Percentiles rank a stretch among this genome's conserved stretches.
Conservation (phyloP, 1,284 basidiomycete genomes). For the Clitocybe nebularis region DNA sequence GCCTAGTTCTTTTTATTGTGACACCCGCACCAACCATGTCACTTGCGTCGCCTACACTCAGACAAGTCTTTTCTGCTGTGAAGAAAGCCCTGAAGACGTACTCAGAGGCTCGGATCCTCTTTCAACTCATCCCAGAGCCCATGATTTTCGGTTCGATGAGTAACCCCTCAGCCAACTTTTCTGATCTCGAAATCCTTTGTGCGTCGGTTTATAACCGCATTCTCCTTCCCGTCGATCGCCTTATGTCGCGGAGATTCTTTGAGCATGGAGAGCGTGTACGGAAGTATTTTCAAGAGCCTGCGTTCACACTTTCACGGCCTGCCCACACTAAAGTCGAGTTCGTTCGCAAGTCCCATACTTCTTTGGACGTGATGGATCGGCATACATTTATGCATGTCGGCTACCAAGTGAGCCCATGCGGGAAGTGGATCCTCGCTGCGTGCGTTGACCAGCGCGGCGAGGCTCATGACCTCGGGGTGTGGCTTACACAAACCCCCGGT, state of each 20-base stretch:
- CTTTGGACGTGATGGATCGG: slow-evolving; percentile 66
- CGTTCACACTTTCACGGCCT: slow-evolving; percentile 58
- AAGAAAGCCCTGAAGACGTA: slow-evolving; percentile 49
- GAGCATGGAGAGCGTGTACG: slow-evolving; percentile 36
- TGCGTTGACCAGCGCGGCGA: slow-evolving; percentile 77
- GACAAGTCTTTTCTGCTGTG: slow-evolving; percentile 60
- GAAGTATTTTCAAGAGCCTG: slow-evolving; percentile 57
- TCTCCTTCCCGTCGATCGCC: slow-evolving; percentile 52
- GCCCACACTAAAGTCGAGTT: slow-evolving; percentile 40
- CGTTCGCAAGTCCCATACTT: slow-evolving; percentile 34
- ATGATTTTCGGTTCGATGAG: slow-evolving; percentile 41
- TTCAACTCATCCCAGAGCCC: slow-evolving; percentile 70
- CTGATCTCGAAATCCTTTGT: slow-evolving; percentile 46
- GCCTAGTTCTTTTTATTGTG: slow-evolving; percentile 65
- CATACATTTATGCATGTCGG: slow-evolving; percentile 73
- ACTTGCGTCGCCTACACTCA: slow-evolving; percentile 54
- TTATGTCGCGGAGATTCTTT: slow-evolving; percentile 50
- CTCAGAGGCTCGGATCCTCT: slow-evolving; percentile 42
- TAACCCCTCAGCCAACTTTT: slow-evolving; percentile 34
- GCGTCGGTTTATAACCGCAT: slow-evolving; percentile 70
- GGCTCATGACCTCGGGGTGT: slow-evolving; percentile 60
- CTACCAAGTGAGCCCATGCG: slow-evolving; percentile 59
- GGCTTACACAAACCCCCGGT: slow-evolving; percentile 47
- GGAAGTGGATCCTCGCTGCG: slow-evolving; percentile 73
- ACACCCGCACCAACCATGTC: slow-evolving; percentile 55